Evolutionary conservation across 2,329 filamentous ascomycete species (phyloP).

Genomic region (Aureobasidium sp.): DNA sequence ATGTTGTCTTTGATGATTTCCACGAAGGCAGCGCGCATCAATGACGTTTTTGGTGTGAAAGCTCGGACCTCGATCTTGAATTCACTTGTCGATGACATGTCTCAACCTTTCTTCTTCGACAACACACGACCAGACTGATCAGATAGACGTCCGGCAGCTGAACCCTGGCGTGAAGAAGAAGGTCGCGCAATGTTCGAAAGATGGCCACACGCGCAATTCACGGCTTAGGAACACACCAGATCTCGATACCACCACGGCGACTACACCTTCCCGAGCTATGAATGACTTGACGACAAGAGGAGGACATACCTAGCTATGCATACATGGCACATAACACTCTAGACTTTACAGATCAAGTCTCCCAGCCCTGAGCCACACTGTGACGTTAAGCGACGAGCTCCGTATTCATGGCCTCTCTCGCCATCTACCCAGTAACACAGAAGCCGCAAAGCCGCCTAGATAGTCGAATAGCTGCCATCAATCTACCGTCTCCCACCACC

Average conservation of each 20-base stretch:
- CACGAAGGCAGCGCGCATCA: not conserved
- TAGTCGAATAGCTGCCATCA: not conserved
- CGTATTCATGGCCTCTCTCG: no score
- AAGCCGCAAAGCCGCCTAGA: no score
- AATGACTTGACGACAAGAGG: not conserved
- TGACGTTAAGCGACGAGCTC: no score
- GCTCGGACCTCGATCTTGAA: not conserved
- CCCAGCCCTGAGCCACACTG: no score
- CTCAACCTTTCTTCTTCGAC: not conserved
- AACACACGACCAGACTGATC: not conserved
- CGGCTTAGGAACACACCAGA: not conserved
- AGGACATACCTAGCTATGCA: not conserved
- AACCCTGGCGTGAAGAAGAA: not conserved
- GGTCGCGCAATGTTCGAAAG: not conserved
- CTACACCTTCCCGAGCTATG: not conserved
- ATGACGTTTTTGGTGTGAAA: not conserved
- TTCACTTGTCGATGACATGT: not conserved
- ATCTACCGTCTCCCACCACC: constrained; percentile 2
- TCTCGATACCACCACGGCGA: not conserved
- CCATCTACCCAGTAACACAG: no score
- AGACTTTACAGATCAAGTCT: not conserved
- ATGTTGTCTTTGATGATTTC: not conserved
- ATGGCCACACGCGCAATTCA: not conserved
- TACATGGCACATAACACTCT: not conserved
- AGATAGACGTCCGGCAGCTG: not conserved